Evolutionary conservation across 2,329 filamentous ascomycete genomes (phyloP).

Genomic region (Fusarium tjaetaba): DNA sequence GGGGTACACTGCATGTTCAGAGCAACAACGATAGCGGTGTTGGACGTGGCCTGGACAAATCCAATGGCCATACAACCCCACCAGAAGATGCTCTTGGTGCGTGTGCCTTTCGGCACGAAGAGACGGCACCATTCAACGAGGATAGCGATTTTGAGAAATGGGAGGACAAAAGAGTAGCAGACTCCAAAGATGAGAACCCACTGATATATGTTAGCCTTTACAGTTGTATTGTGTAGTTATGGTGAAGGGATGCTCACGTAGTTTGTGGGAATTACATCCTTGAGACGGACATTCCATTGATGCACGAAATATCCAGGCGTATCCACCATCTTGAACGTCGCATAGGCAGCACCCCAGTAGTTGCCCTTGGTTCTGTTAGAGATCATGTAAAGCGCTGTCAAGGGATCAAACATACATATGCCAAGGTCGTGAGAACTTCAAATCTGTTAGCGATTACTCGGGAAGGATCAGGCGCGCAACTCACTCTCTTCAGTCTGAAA

Average conservation of each 20-base stretch:
- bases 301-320: slow-evolving; percentile 51
- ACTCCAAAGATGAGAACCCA: slow-evolving; percentile 48
- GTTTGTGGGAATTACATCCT: slow-evolving; percentile 40
- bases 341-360: slow-evolving; percentile 37
- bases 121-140: slow-evolving; percentile 55
- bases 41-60: slow-evolving; percentile 42
- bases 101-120: slow-evolving; percentile 43
- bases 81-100: slow-evolving; percentile 46
- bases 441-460: background rate
- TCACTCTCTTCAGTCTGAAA: slow-evolving; percentile 4
- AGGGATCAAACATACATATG: background rate
- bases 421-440: slow-evolving; percentile 4
- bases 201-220: slow-evolving; percentile 18
- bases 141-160: slow-evolving; percentile 54
- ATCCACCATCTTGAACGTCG: slow-evolving; percentile 38
- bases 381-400: accelerated
- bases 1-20: slow-evolving; percentile 14
- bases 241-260: background rate
- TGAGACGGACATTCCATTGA: slow-evolving; percentile 46
- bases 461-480: background rate
- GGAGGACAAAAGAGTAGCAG: slow-evolving; percentile 50
- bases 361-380: background rate
- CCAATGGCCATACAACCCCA: slow-evolving; percentile 47
- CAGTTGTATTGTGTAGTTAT: accelerated
- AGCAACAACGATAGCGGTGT: background rate